phyloP scores from a whole-genome alignment of 495 filamentous ascomycete species.

The Penicillium daleae region DNA sequence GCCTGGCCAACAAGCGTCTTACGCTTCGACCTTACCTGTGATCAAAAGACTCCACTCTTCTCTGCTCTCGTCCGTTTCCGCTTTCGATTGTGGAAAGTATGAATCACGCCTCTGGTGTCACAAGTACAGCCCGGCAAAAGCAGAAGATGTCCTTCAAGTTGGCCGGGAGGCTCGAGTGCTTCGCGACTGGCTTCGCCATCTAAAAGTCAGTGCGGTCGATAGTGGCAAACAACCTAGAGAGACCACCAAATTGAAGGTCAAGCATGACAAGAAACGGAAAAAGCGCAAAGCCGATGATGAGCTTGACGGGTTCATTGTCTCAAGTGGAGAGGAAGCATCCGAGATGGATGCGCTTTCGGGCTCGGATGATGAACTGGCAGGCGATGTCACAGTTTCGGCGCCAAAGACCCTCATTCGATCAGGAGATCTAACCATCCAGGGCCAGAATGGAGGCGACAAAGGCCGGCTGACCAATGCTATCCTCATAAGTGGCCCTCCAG shows the following conservation, averaged over 20 bases:
- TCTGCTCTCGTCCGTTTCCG: conserved; percentile 63
- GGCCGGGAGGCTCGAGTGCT: conserved; percentile 73
- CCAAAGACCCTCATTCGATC: conserved; percentile 69
- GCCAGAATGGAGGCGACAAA: conserved; percentile 44
- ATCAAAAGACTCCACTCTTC: conserved; percentile 62
- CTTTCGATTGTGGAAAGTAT: conserved; percentile 79
- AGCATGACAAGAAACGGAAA: conserved; percentile 54
- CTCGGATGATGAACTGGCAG: conserved; percentile 58
- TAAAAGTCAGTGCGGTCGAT: conserved; percentile 75
- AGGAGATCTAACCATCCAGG: conserved; percentile 48
- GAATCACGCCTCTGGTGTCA: conserved; percentile 77
- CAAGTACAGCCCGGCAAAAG: conserved; percentile 79
- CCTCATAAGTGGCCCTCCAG: conserved; percentile 84
- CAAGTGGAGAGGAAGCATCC: conserved; percentile 77
- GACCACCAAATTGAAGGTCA: conserved; percentile 48
- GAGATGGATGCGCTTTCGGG: conserved; percentile 77
- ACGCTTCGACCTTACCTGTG: conserved; percentile 40
- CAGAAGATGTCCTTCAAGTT: conserved; percentile 75
- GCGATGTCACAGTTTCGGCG: conserved; percentile 39
- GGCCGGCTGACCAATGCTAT: conserved; percentile 60
- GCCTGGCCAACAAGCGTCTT: conserved; percentile 10
- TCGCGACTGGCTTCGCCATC: conserved; percentile 79
- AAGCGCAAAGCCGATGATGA: conserved; percentile 69
- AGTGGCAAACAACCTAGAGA: conserved; percentile 53
- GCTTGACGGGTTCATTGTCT: conserved; percentile 83